Conservation (phyloP, 2,329 filamentous ascomycete species). For the Mariannaea elegans region DNA sequence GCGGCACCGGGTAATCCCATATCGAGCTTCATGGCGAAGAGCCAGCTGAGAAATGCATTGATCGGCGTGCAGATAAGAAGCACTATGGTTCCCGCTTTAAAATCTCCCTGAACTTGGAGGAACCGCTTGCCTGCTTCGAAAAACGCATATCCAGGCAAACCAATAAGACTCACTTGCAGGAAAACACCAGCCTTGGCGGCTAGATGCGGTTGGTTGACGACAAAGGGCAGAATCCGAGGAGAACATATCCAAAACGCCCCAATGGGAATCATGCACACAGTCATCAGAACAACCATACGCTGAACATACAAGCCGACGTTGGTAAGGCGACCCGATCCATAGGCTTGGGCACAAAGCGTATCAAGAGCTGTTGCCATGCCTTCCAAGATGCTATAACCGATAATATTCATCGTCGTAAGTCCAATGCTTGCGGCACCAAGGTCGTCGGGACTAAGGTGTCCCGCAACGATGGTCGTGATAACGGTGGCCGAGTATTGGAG, state of each 20-base stretch:
- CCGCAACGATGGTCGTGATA: slow-evolving; percentile 61
- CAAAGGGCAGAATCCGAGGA: slow-evolving; percentile 53
- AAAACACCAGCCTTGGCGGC: slow-evolving; percentile 60
- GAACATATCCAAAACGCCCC: slow-evolving; percentile 59
- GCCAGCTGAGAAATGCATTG: slow-evolving; percentile 59
- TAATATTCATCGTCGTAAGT: slow-evolving; percentile 63
- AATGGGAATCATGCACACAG: slow-evolving; percentile 58
- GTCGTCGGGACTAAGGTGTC: slow-evolving; percentile 62
- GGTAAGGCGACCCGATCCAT: slow-evolving; percentile 51
- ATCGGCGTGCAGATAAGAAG: slow-evolving; percentile 57
- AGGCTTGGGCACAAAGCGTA: slow-evolving; percentile 39
- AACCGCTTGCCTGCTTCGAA: slow-evolving; percentile 65
- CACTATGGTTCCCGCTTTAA: slow-evolving; percentile 58
- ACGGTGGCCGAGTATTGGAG: slow-evolving; percentile 63
- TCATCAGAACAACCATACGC: slow-evolving; percentile 60
- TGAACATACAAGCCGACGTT: slow-evolving; percentile 63
- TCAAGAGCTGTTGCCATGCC: slow-evolving; percentile 41
- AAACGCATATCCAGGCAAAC: slow-evolving; percentile 61
- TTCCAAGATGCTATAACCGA: slow-evolving; percentile 55
- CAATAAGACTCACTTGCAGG: slow-evolving; percentile 57
- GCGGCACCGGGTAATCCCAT: slow-evolving; percentile 62
- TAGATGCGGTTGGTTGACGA: slow-evolving; percentile 58
- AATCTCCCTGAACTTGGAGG: slow-evolving; percentile 63
- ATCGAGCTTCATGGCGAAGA: slow-evolving; percentile 52
- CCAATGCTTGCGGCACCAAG: slow-evolving; percentile 61